Percentiles rank a stretch among this genome's conserved stretches.
These are phyloP conservation scores for Plasmodium relictum DNA, from an alignment of 169 alveolate species.

Conservation along the genomic window DNA sequence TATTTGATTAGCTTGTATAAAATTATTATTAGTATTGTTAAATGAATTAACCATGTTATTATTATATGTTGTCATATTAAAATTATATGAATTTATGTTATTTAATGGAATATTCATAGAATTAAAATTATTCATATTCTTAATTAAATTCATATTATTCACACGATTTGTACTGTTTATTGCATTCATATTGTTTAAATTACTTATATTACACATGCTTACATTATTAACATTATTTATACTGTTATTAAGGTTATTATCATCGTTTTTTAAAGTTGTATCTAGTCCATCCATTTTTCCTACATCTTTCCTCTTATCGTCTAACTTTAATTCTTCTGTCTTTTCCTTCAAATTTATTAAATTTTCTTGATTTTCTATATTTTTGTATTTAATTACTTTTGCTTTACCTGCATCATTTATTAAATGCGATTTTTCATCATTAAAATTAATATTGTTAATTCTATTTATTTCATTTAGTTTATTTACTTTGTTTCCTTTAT, in stretches of 20 bases:
- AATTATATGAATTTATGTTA: constrained; percentile 20
- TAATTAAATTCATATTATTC: constrained; percentile 4
- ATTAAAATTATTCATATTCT: constrained; percentile 24
- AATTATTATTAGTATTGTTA: constrained; percentile 2
- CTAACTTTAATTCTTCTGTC: constrained; percentile 13
- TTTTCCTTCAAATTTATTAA: neutral
- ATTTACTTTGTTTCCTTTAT: neutral
- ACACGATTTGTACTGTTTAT: constrained; percentile 13
- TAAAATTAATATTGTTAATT: neutral
- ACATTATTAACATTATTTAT: constrained; percentile 12
- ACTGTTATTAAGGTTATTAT: neutral
- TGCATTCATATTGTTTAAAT: constrained; percentile 3
- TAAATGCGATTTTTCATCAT: neutral
- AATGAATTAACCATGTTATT: constrained; percentile 30
- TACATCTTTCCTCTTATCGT: constrained; percentile 4
- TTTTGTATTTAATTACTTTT: neutral
- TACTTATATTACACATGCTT: constrained; percentile 3
- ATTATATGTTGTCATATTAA: constrained; percentile 16
- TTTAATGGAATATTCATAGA: constrained; percentile 25
- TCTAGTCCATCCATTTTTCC: neutral
- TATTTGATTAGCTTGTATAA: neutral
- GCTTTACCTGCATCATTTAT: neutral
- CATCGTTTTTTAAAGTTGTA: neutral
- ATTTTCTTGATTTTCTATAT: neutral
- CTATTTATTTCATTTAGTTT: constrained; percentile 1